Percentiles rank a stretch among this genome's conserved stretches.
Evolutionary conservation across 2,329 filamentous ascomycete genomes (phyloP).

Genomic region (Aulographum hederae): DNA sequence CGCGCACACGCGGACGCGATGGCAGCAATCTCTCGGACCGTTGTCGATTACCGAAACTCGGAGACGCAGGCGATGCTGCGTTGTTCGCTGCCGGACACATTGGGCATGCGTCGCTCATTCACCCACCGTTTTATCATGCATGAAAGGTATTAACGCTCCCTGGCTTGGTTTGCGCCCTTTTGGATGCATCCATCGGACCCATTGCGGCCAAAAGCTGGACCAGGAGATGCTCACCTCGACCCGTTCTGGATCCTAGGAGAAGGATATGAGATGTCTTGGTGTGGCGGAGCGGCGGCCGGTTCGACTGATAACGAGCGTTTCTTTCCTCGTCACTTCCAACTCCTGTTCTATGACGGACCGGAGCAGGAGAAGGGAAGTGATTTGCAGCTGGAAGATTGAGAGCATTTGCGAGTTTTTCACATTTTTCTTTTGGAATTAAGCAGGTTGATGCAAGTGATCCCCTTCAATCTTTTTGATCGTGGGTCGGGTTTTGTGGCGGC

Average conservation of each 20-base stretch:
- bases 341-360: too few relatives aligned
- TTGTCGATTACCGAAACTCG: too few relatives aligned
- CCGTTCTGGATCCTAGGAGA: too few relatives aligned
- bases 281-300: not conserved
- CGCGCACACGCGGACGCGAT: too few relatives aligned
- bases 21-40: too few relatives aligned
- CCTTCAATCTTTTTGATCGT: not conserved
- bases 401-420: not conserved
- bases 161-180: not conserved
- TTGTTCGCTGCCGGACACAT: not conserved
- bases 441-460: not conserved
- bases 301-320: conserved; percentile 1
- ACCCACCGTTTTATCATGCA: not conserved
- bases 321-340: too few relatives aligned
- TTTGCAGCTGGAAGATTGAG: too few relatives aligned
- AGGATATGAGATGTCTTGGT: not conserved
- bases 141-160: too few relatives aligned
- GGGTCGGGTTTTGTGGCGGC: not conserved
- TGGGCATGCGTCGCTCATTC: conserved; percentile 1
- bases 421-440: too few relatives aligned
- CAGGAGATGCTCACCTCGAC: not conserved
- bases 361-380: too few relatives aligned
- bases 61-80: too few relatives aligned
- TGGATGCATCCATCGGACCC: not conserved
- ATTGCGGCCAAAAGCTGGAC: not conserved